phyloP scores from a whole-genome alignment of 164 flowering plant genomes.

The Chimonanthus praecox region DNA sequence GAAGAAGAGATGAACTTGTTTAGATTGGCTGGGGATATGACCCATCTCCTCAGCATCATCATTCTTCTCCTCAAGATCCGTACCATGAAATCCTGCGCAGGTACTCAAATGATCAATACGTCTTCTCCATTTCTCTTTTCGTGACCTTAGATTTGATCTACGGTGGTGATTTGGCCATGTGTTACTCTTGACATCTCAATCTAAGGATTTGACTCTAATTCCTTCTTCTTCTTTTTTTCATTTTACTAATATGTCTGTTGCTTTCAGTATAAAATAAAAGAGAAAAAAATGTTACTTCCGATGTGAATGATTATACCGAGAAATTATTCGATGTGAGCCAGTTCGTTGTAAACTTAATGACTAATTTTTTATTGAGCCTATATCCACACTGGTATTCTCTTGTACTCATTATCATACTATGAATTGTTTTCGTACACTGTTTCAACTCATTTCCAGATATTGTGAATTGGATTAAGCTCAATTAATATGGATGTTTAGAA shows the following conservation, averaged over 20 bases:
- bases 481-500: no score
- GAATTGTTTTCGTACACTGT: no score
- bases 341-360: no score
- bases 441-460: no score
- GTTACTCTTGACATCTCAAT: neutral
- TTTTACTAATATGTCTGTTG: neutral
- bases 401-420: no score
- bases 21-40: conserved; percentile 53
- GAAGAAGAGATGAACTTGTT: conserved; percentile 33
- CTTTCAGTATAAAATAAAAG: neutral
- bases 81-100: conserved; percentile 46
- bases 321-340: no score
- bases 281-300: no score
- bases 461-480: no score
- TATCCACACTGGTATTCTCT: no score
- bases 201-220: neutral
- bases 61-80: conserved; percentile 48
- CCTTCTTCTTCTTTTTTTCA: neutral
- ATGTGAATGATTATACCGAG: no score
- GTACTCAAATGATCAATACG: conserved; percentile 7
- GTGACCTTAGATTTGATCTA: neutral
- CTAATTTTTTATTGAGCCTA: no score
- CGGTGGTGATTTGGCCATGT: neutral
- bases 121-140: neutral
- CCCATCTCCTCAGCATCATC: conserved; percentile 47